Percentiles rank a stretch among this genome's conserved stretches.
Evolutionary conservation across 305 asterid genomes (phyloP).

Genomic region (Coffea humblotiana): DNA sequence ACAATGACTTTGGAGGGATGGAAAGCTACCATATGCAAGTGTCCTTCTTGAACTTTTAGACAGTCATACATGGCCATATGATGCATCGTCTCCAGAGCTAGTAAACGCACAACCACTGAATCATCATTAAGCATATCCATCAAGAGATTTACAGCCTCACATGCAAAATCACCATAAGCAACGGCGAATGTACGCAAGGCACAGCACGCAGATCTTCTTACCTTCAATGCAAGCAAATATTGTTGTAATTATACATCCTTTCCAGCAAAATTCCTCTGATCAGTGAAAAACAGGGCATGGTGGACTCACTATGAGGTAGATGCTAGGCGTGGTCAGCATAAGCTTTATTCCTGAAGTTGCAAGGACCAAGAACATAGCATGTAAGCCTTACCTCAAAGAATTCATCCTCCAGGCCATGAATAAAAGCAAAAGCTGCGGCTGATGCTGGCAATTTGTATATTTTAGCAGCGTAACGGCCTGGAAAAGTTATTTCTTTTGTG

Average conservation of each 20-base stretch:
- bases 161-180: slow-evolving; percentile 63
- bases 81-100: slow-evolving; percentile 76
- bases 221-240: slow-evolving; percentile 51
- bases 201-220: slow-evolving; percentile 83
- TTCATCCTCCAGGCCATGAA: slow-evolving; percentile 96
- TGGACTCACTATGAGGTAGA: slow-evolving; percentile 6
- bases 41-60: slow-evolving; percentile 61
- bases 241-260: slow-evolving; percentile 26
- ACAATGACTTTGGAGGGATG: slow-evolving; percentile 9
- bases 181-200: slow-evolving; percentile 61
- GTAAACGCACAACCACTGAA: slow-evolving; percentile 62
- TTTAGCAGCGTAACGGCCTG: slow-evolving; percentile 66
- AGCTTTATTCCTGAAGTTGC: not conserved
- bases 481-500: slow-evolving; percentile 46
- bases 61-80: slow-evolving; percentile 45
- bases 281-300: slow-evolving; percentile 14
- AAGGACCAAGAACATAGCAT: not conserved
- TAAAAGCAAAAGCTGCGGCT: slow-evolving; percentile 66
- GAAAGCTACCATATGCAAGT: slow-evolving; percentile 65
- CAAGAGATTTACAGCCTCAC: slow-evolving; percentile 49
- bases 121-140: slow-evolving; percentile 81
- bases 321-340: not conserved
- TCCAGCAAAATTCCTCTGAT: slow-evolving; percentile 22
- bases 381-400: slow-evolving; percentile 55
- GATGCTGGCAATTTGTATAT: slow-evolving; percentile 60